Base-by-base conservation (phyloP, 495 filamentous ascomycete genomes). In the Chlorociboria aeruginascens region DNA sequence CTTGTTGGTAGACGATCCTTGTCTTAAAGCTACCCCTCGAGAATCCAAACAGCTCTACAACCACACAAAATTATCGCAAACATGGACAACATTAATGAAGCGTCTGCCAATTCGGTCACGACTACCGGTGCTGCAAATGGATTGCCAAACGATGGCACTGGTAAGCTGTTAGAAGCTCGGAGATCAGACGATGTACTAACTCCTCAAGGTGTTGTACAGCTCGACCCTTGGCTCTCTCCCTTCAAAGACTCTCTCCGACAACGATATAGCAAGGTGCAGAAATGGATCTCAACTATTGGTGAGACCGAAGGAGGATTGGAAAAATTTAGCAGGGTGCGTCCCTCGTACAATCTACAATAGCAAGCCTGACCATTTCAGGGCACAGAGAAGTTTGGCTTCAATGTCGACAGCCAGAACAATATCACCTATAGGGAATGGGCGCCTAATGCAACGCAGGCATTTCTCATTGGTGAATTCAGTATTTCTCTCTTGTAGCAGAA, bases 381-480 rank as follows among this genome's bases (percentile, higher is more conserved):
- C 31, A 84, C 79, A 48, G 89, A 97, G 61, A 78, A 66, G 46
- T 95, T 83, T 63, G 92, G 92, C 41, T 73, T 98, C 62, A 83
- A 83, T 58, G 77, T 85, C 45, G 70, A 78, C 53, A 71, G 79
- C 9, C 82, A 95, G 57, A 82, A 85, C 55, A 86, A 89, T 63
- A 87, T 98, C 55, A 72, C 68, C 38, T 98, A 98, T 67, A 78
- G 85, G 54, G 92, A 98, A 77, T 98, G 92, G 92, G 92, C 92
- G 1, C 90, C 92, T 41, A 90, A 86, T 69, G 89, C 86, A 43
- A 64, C 78, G 16, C 66, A 82, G 55, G 92, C 92, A 14, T 81
- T 82, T 50, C 73, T 98, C n/a, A 83, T 97, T 51, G 92, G 92
- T 45, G 92, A 97, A 49, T 98, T 97, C 70, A 98, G 88, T 95